Evolutionary conservation across 2,329 filamentous ascomycete genomes (phyloP), one percentile per base, ranked within the genome.

Genomic region (Pezicula carpinea): DNA sequence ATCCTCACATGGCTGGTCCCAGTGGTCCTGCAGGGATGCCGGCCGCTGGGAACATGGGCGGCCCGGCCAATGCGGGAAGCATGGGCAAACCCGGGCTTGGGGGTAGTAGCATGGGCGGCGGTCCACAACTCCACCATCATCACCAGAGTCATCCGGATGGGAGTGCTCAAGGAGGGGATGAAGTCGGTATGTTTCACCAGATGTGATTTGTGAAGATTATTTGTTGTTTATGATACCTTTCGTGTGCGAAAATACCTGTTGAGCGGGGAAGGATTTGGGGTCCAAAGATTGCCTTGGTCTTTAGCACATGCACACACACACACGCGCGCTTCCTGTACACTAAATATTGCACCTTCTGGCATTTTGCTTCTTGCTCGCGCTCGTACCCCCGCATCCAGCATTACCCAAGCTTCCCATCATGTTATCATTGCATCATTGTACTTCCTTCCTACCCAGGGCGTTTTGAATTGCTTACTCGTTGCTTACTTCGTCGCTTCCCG

Each of bases 161-260:
- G 64, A 76, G 73, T 65, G 75, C 76, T 60, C 79, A 80, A 65
- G 77, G 80, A 69, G 82, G 80, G 70, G 89, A 83, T 68, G 78
- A 93, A 81, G 90, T 90, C 83, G 90, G 90, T 95, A 96, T 95
- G 90, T 96, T 91, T 64, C 61, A 66, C 79, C 87, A 90, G 77
- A 89, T 93, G 84, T 93, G 82, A 89, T 78, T 49, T 52, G 41
- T 53, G 46, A 59, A 54, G 57, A 59, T 57, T 59, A 56, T 53
- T 59, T 57, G 54, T 57, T 52, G 63, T 57, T 56, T 61, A 61
- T 60, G 57, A 59, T 62, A 60, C 59, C 53, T 59, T 55, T 59
- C 52, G 52, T 53, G 38, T 40, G 57, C 53, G 49, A 52, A 55
- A 49, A 57, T 59, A 58, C 53, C 48, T 56, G 33, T 51, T 54